Base-by-base conservation (phyloP, 352 stramenopile genomes). In the Globisporangium nodosum region DNA sequence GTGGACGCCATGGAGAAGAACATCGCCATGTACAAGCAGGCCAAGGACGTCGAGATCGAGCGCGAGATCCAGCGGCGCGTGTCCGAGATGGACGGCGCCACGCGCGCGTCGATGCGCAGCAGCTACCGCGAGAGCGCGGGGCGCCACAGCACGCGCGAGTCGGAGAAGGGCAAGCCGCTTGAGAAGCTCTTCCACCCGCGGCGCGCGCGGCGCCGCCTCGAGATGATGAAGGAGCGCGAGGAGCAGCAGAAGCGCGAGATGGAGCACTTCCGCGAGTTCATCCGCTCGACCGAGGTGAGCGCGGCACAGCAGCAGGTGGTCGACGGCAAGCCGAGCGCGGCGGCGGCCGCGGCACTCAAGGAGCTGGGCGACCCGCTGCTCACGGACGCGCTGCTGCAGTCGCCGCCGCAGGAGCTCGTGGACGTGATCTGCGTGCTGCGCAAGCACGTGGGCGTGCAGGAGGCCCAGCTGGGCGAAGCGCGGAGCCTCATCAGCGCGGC, bases 211-310 rank as follows among this genome's bases (percentile, higher is more conserved):
- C 76, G 78, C 27, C 77, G 81, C 13, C 55, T 86, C 49, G 80
- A 90, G 62, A 60, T 84, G 39, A 61, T 90, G 64, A 80, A 73
- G 43, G 73, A 90, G 64, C 78, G 70, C 18, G 82, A 92, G 53
- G 76, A 92, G 60, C 74, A 81, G 21, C 82, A 90, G 58, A 85
- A 88, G 58, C 73, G 73, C 31, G 84, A 94, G 63, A 90, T 94
- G 81, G 81, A 94, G 63, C 81, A 94, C 58, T 94, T 94, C 60
- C 80, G 81, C n/a, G 80, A 88, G 63, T 91, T 92, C 55, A 88
- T 94, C 52, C 78, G 77, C 45, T 75, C 58, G 11, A 90, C 82
- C 5, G 82, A 92, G 54, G 73, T 71, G 60, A 65, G 63, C 24
- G 57, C 71, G 9, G 69, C 56, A 37, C 35, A 63, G 15, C 18